Conservation (phyloP, 805 yeast genomes). For the Myxozyma neotropica region DNA sequence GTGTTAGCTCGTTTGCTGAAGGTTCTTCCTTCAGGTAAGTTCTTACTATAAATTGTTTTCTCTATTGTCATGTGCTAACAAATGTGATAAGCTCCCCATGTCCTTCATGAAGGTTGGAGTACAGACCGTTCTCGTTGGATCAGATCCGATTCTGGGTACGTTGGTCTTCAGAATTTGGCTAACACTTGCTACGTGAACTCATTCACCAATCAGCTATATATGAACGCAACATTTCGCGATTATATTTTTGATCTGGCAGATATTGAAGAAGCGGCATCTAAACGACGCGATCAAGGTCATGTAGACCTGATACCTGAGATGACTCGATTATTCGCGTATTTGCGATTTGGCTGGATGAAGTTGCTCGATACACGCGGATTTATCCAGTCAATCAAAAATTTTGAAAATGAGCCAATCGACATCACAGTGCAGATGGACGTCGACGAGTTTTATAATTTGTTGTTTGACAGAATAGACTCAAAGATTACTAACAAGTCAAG, state of each 20-base stretch:
- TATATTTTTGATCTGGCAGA: slow-evolving; percentile 11
- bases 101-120: slow-evolving; percentile 22
- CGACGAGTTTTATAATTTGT: slow-evolving; percentile 30
- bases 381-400: slow-evolving; percentile 25
- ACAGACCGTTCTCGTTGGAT: slow-evolving; percentile 28
- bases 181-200: slow-evolving; percentile 33
- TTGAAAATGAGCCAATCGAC: slow-evolving; percentile 31
- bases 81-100: slow-evolving; percentile 2
- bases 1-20: slow-evolving; percentile 3
- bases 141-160: slow-evolving; percentile 22
- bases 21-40: slow-evolving; percentile 15
- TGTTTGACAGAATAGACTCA: slow-evolving; percentile 29
- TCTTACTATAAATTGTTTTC: background rate
- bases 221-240: slow-evolving; percentile 26
- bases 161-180: slow-evolving; percentile 27
- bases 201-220: slow-evolving; percentile 26
- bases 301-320: slow-evolving; percentile 7
- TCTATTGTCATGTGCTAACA: background rate
- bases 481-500: slow-evolving; percentile 7
- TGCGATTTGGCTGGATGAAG: slow-evolving; percentile 22
- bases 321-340: slow-evolving; percentile 22
- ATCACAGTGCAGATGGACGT: slow-evolving; percentile 31
- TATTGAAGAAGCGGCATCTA: background rate
- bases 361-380: slow-evolving; percentile 14
- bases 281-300: background rate